Conservation (phyloP, 495 filamentous ascomycete species). For the Cryomyces antarcticus region DNA sequence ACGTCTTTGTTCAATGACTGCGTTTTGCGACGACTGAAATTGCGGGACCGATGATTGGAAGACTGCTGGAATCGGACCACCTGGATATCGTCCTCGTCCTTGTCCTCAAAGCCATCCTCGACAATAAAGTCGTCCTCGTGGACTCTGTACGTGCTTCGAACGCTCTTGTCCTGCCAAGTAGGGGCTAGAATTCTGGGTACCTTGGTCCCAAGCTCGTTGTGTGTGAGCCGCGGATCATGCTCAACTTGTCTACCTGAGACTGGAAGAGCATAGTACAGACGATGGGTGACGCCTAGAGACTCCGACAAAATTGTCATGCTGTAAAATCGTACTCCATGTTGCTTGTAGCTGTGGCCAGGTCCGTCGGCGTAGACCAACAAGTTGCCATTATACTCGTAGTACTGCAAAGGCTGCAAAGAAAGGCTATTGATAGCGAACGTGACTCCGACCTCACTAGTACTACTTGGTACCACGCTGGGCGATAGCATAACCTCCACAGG, state of each 20-base stretch:
- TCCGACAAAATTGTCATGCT: conserved; percentile 3
- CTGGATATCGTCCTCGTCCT: too few species aligned
- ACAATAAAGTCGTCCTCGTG: conserved; percentile 10
- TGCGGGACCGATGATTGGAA: too few species aligned
- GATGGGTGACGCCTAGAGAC: neutral
- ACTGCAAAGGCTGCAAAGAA: neutral
- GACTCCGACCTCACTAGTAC: neutral
- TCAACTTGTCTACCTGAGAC: neutral
- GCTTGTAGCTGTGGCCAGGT: conserved; percentile 3
- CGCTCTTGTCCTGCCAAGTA: neutral
- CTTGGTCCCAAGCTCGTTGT: neutral
- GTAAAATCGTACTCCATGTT: conserved; percentile 7
- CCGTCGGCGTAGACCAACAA: neutral
- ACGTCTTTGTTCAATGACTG: too few species aligned
- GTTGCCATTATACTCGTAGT: neutral
- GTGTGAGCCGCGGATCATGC: neutral
- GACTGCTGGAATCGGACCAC: too few species aligned
- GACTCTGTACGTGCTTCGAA: neutral
- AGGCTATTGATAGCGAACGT: neutral
- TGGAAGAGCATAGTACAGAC: too few species aligned
- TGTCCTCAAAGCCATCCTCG: conserved; percentile 5
- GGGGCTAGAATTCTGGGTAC: neutral
- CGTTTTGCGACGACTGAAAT: too few species aligned
- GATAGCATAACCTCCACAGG: neutral
- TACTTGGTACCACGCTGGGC: neutral